Evolutionary conservation across 768 basidiomycete genomes (phyloP).

Genomic region (Steccherinum ochraceum): DNA sequence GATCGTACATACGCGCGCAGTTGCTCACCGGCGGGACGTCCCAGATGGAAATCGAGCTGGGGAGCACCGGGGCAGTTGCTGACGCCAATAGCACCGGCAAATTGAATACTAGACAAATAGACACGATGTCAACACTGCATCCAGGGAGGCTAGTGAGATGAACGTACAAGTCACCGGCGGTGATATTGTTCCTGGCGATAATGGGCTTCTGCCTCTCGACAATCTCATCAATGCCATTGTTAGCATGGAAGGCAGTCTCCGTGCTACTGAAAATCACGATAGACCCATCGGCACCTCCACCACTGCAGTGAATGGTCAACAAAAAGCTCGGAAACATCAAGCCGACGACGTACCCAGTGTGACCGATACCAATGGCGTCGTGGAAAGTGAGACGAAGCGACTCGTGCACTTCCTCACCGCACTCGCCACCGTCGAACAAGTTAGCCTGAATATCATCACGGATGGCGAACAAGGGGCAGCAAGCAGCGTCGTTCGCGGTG

Average conservation of each 20-base stretch:
- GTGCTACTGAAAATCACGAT: constrained; percentile 17
- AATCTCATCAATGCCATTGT: constrained; percentile 20
- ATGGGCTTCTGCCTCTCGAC: constrained; percentile 17
- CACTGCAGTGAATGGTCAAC: constrained; percentile 8
- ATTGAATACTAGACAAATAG: constrained; percentile 9
- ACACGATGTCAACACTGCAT: not conserved
- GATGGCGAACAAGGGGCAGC: constrained; percentile 26
- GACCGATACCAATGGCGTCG: constrained; percentile 13
- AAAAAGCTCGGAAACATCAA: not conserved
- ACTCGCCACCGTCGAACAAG: constrained; percentile 22
- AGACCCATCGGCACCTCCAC: constrained; percentile 22
- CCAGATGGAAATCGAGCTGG: constrained; percentile 13
- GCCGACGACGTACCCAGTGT: not conserved
- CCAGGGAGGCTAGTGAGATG: constrained; percentile 4
- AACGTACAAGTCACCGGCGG: constrained; percentile 11
- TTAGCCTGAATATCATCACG: constrained; percentile 24
- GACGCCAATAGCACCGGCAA: constrained; percentile 14
- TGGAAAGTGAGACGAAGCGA: constrained; percentile 22
- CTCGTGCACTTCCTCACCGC: constrained; percentile 23
- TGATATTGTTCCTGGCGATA: constrained; percentile 13
- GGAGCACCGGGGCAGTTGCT: constrained; percentile 20
- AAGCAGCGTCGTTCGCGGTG: constrained; percentile 21
- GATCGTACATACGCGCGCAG: too few relatives aligned
- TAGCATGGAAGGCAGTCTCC: constrained; percentile 20
- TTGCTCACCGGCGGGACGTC: constrained; percentile 1